Base-by-base conservation (phyloP, 352 stramenopile species). In the Phytophthora cryptogea region DNA sequence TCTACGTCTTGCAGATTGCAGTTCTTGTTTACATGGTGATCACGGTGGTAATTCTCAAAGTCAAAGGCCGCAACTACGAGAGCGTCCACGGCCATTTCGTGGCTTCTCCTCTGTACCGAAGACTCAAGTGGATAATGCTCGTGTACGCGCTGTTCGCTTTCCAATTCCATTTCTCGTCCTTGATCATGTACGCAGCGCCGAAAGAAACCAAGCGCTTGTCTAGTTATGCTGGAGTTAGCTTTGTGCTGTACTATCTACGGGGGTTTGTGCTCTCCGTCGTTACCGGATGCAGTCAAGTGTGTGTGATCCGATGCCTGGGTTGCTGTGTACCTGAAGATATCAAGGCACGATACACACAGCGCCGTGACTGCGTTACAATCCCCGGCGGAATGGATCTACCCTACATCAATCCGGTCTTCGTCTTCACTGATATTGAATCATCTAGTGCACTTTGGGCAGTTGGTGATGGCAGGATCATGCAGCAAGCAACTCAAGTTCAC, bases 401-500 rank as follows among this genome's bases (percentile, higher is more conserved):
- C 2, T 60, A 64, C 13, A 53, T 56, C 3, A 58, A 77, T 27
- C 77, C 77, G 5, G 68, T 84, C 10, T 86, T 86, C 45, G 72
- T 86, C 3, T 82, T 80, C 55, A 86, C 77, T 0, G 77, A 86
- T 36, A 84, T 86, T 35, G 77, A 86, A 33, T 81, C 74, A 2
- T 86, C 77, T 2, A 86, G 72, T 37, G 63, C 54, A 5, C 53
- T 86, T 1, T 86, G 77, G 77, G 64, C 54, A 0, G 49, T 74
- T 7, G 62, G 31, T 1, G 65, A 78, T 33, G 66, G 70, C 17
- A 56, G 47, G 1, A 48, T 78, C 35, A 79, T 84, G 70, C 70
- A 75, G 23, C 41, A 63, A 40, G 66, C 70, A 0, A 74, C 59
- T 14, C 55, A 66, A 43, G 55, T 78, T 1, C 74, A 83, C 42